Base-by-base conservation (phyloP, 441 rosid genomes). In the Gossypium schwendimanii region DNA sequence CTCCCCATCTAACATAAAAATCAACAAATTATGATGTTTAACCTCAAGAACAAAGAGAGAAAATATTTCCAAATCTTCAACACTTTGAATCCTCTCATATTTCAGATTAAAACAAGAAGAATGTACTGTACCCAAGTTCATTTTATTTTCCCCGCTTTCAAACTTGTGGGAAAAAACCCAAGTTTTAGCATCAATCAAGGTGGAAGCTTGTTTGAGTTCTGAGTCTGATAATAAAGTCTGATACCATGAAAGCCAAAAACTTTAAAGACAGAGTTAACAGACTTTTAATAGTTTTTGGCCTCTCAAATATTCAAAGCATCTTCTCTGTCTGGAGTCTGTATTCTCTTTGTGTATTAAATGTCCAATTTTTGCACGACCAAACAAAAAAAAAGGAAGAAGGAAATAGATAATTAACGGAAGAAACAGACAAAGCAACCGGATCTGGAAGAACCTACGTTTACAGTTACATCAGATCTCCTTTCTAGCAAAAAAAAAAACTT, bases 131-230 rank as follows among this genome's bases (percentile, higher is more conserved):
- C 33, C 18, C 26, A 45, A 47, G 28, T 45, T 44, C 41, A 3
- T 18, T 12, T 41, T 11, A 41, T 14, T 45, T 2, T 71, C 15
- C 49, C 12, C 20, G 11, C 39, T 39, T 63, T 21, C 69, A 44
- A 65, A 11, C 5, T 6, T 45, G 24, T n/a, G 15, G 57, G 49
- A 17, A n/a, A 31, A 49, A 66, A 23, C 41, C 57, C 41, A n/a
- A 47, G 70, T 47, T 66, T 47, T 47, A 23, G 67, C 72, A 57
- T 39, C 14, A 74, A 65, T 57, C 77, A 74, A 67, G 21, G 47
- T 24, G 15, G 44, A 52, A 72, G 52, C 45, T 17, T 31, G 26
- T 64, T 44, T 20, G 69, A 41, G 57, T 12, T 31, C 63, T 49
- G 75, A 63, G 58, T 59, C 15, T 24, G 67, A 23, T 39, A 71